Evolutionary conservation across 371 early-diverging fungal species (phyloP).

Genomic region (Modicella reniformis): DNA sequence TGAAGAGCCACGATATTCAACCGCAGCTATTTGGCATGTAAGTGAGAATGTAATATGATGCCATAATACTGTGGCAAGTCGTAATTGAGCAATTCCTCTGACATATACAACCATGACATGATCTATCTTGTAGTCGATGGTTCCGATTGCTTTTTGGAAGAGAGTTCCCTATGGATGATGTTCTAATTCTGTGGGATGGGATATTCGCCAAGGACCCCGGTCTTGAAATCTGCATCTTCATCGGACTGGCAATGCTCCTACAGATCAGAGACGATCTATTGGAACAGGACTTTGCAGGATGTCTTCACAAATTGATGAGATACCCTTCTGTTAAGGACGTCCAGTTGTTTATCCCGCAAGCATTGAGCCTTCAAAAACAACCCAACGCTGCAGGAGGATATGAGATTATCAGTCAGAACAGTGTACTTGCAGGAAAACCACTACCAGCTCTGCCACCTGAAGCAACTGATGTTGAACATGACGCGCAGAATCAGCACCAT

Average conservation of each 20-base stretch:
- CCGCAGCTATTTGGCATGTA: constrained; percentile 94
- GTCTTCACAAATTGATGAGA: constrained; percentile 82
- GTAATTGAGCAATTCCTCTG: not conserved
- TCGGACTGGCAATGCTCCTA: constrained; percentile 80
- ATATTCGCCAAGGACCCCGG: constrained; percentile 83
- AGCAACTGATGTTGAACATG: constrained; percentile 10
- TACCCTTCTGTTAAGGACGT: constrained; percentile 70
- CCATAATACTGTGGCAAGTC: no score
- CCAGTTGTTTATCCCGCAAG: constrained; percentile 72
- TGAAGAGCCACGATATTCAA: constrained; percentile 82
- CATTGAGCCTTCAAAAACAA: constrained; percentile 66
- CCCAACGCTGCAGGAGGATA: constrained; percentile 62
- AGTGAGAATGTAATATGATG: constrained; percentile 24
- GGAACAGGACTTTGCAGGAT: constrained; percentile 77
- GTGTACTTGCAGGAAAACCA: constrained; percentile 61
- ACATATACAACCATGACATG: not conserved
- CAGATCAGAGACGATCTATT: constrained; percentile 80
- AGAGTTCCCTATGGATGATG: constrained; percentile 81
- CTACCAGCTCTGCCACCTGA: constrained; percentile 51
- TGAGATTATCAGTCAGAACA: constrained; percentile 70
- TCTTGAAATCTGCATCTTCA: constrained; percentile 82
- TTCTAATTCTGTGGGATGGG: constrained; percentile 88
- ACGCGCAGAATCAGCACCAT: constrained; percentile 6
- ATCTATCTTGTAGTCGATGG: constrained; percentile 76
- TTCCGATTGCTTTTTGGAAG: constrained; percentile 91